A percentile compares a stretch with the other conserved stretches of the same genome.
Conservation (phyloP, 75 land plant genomes). For the Pinus albicaulis region DNA sequence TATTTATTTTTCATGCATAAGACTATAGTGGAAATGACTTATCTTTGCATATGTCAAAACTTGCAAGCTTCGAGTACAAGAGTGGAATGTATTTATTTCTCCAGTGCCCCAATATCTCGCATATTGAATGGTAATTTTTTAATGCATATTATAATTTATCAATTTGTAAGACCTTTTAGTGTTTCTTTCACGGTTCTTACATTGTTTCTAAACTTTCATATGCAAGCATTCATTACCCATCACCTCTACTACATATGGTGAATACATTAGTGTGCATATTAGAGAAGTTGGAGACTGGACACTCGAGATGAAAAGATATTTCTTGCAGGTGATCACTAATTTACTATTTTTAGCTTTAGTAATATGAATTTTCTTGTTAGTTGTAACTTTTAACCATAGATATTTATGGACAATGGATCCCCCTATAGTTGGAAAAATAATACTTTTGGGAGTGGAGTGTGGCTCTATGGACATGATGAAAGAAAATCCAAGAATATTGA, state of each 20-base stretch:
- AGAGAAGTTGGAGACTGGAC: constrained; percentile 66
- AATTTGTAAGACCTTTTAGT: background rate
- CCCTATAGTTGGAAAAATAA: constrained; percentile 50
- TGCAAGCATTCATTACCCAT: constrained; percentile 66
- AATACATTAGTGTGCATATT: constrained; percentile 58
- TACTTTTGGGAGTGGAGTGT: constrained; percentile 63
- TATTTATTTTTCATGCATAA: constrained; percentile 34
- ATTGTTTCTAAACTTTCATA: too few relatives aligned
- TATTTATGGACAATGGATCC: constrained; percentile 42
- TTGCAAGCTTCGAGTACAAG: constrained; percentile 58
- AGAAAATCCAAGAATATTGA: too few relatives aligned
- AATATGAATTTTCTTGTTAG: too few relatives aligned
- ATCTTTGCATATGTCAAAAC: constrained; percentile 71
- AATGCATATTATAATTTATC: background rate
- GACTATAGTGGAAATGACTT: constrained; percentile 66
- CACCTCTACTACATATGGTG: constrained; percentile 59
- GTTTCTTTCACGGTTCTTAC: background rate
- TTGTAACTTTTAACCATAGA: background rate
- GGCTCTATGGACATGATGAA: too few relatives aligned
- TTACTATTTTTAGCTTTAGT: background rate
- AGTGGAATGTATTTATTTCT: constrained; percentile 81
- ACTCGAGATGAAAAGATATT: constrained; percentile 21
- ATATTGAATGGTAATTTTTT: constrained; percentile 64
- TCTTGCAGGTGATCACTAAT: constrained; percentile 24
- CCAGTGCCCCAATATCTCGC: constrained; percentile 60